Evolutionary conservation across 805 yeast species (phyloP), one percentile per base, ranked within the genome.

Genomic region (Candida sakaeoensis): DNA sequence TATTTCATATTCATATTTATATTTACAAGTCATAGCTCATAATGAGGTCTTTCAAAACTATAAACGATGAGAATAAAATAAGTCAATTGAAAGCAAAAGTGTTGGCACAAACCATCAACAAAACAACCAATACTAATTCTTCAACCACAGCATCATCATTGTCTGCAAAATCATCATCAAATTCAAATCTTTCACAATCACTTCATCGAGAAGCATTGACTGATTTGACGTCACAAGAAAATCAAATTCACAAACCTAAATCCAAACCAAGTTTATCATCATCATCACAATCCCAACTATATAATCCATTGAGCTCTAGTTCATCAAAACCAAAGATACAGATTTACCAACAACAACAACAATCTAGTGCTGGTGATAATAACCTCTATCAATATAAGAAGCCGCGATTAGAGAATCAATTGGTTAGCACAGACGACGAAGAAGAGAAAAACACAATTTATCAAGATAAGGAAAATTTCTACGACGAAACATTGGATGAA

Each of bases 191-290:
- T 28, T 28, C 32, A 5, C 32, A 28, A 15, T 15, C 32, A 9
- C 36, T 15, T 26, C 48, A 42, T 24, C 44, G 67, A 36, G 60
- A 58, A 31, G 64, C 55, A 10, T 54, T 61, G 39, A 52, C 57
- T 27, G 67, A 61, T 41, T 50, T 60, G 13, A 59, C 63, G 5
- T 24, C 40, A 17, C 54, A 48, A 33, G 41, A 44, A 12, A 57
- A 50, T 25, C 46, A 46, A 17, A 45, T 48, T 31, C 41, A 42
- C 21, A 26, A 31, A 27, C 29, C 24, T 23, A 36, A 30, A 33
- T 4, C 9, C 5, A 25, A n/a, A 13, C 5, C 18, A 22, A 26
- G 8, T 14, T 29, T 24, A 13, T 15, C 30, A 12, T 35, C 38
- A 5, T 26, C 33, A 28, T 32, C 18, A 10, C 29, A 22, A 13